A percentile compares a stretch with the other conserved stretches of the same genome.
phyloP scores from a whole-genome alignment of 2,329 filamentous ascomycete genomes.

The Sclerotinia trifoliorum region DNA sequence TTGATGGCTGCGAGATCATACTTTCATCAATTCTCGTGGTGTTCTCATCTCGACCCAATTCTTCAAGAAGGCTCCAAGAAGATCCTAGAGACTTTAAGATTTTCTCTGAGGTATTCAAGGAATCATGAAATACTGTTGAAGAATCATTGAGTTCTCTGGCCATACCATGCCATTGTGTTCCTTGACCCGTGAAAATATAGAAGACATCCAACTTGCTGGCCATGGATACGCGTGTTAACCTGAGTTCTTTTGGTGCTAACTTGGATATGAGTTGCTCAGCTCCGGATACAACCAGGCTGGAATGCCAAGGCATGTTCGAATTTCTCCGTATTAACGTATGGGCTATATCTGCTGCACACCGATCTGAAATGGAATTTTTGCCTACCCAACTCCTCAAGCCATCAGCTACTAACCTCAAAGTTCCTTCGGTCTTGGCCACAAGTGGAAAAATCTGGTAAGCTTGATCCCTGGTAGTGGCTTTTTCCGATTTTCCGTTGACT shows the following conservation, averaged over 20 bases:
- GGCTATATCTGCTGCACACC: background rate
- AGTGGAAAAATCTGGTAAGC: background rate
- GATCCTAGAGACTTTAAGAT: conserved; percentile 39
- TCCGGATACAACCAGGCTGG: background rate
- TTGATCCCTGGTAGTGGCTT: background rate
- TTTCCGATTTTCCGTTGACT: background rate
- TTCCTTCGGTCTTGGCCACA: background rate
- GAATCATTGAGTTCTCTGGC: conserved; percentile 27
- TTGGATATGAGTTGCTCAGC: background rate
- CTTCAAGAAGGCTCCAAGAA: conserved; percentile 4
- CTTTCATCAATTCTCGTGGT: background rate
- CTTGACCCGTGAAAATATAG: conserved; percentile 29
- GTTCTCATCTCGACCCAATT: background rate
- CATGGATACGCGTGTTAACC: background rate
- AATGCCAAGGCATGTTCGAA: background rate
- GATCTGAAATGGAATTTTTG: background rate
- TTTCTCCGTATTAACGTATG: background rate
- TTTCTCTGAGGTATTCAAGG: conserved; percentile 33
- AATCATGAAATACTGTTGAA: conserved; percentile 41
- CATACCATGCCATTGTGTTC: conserved; percentile 31
- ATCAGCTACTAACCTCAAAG: background rate
- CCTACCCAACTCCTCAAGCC: background rate
- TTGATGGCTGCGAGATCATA: conserved; percentile 43
- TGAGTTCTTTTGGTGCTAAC: background rate
- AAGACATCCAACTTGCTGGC: background rate